Conservation (phyloP, 208 protist genomes). For the Leptomonas seymouri region DNA sequence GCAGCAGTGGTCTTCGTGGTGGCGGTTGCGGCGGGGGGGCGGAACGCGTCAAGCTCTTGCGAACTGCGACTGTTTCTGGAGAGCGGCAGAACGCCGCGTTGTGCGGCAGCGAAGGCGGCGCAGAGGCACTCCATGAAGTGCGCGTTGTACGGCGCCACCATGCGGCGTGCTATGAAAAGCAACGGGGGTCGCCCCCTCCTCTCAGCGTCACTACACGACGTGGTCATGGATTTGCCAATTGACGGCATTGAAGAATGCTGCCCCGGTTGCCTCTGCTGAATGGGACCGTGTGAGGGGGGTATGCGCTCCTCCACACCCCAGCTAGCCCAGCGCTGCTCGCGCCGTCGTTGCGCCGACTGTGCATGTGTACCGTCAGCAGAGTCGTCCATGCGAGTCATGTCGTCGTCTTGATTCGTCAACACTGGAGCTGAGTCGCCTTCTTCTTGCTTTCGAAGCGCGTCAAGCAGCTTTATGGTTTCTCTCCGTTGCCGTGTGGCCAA, state of each 20-base stretch:
- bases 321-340: conserved; percentile 7
- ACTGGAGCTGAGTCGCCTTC: not conserved
- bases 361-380: not conserved
- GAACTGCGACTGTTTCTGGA: not conserved
- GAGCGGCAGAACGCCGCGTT: not conserved
- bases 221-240: not conserved
- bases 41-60: not conserved
- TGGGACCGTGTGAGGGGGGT: not conserved
- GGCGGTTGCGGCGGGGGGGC: not conserved
- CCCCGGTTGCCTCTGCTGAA: not conserved
- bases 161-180: conserved; percentile 26
- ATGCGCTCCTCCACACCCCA: conserved; percentile 15
- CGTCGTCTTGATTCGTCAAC: too few relatives aligned
- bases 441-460: not conserved
- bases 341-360: not conserved
- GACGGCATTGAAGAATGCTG: not conserved
- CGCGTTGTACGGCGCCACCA: conserved; percentile 4
- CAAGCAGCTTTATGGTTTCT: conserved; percentile 1
- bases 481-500: conserved; percentile 6
- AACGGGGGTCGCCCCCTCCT: not conserved
- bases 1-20: not conserved
- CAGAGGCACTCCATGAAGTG: conserved; percentile 20
- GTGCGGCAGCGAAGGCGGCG: conserved; percentile 20
- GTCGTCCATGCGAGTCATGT: not conserved
- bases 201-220: not conserved